Evolutionary conservation across 2,329 filamentous ascomycete genomes (phyloP).

Genomic region (Monosporascus sp.): DNA sequence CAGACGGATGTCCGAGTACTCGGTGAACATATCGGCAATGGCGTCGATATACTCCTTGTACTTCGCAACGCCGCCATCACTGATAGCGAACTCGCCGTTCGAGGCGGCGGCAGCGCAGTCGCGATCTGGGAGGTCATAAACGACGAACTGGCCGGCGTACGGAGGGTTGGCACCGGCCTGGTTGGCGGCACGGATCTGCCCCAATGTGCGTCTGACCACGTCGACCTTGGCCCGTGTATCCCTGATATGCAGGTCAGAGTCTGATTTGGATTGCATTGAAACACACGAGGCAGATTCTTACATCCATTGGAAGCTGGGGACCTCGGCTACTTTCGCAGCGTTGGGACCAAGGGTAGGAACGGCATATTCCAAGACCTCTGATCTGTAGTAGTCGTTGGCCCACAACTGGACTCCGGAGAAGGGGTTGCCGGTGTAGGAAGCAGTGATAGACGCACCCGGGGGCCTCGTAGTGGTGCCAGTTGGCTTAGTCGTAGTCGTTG

Average conservation of each 20-base stretch:
- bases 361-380: conserved; percentile 22
- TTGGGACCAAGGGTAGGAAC: conserved; percentile 30
- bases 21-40: too few species aligned
- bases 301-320: conserved; percentile 51
- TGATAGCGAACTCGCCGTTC: conserved; percentile 51
- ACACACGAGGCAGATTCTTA: conserved; percentile 21
- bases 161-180: conserved; percentile 40
- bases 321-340: conserved; percentile 46
- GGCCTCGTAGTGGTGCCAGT: conserved; percentile 18
- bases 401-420: conserved; percentile 39
- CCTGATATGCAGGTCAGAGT: too few species aligned
- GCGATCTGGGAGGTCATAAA: conserved; percentile 55
- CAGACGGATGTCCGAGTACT: conserved; percentile 11
- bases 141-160: conserved; percentile 40
- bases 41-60: conserved; percentile 52
- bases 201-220: conserved; percentile 40
- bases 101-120: conserved; percentile 56
- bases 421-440: conserved; percentile 47
- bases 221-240: background rate
- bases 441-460: conserved; percentile 28
- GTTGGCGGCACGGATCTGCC: conserved; percentile 44
- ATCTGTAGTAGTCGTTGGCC: conserved; percentile 26
- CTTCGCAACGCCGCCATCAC: conserved; percentile 35
- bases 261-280: conserved; percentile 2
- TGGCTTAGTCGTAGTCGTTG: conserved; percentile 12